These are phyloP conservation scores for Bjerkandera adusta DNA, from an alignment of 1,284 basidiomycete genomes.

Conservation along the genomic window DNA sequence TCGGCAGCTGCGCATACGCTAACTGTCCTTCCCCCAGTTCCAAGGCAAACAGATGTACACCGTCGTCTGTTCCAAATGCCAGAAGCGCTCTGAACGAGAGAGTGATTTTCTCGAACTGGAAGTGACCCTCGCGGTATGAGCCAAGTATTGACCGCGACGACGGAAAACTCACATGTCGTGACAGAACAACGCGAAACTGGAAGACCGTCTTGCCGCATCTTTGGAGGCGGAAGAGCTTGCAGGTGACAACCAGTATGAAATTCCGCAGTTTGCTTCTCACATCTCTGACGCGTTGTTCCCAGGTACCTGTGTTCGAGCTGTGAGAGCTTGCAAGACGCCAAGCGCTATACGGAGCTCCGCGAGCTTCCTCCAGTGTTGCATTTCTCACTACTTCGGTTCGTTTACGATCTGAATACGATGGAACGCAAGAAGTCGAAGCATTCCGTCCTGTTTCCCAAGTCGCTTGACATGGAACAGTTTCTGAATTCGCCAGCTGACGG, in stretches of 20 bases:
- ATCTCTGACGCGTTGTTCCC: conserved; percentile 4
- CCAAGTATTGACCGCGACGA: neutral
- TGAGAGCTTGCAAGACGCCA: conserved; percentile 69
- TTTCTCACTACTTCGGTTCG: conserved; percentile 86
- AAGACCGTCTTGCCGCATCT: conserved; percentile 62
- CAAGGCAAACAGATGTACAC: conserved; percentile 81
- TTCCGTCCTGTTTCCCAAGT: conserved; percentile 68
- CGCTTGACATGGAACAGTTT: conserved; percentile 73
- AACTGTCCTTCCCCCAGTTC: conserved; percentile 58
- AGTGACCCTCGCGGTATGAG: conserved; percentile 68
- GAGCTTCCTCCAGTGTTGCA: conserved; percentile 82
- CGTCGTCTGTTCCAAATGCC: conserved; percentile 73
- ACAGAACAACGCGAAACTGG: conserved; percentile 69
- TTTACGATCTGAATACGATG: conserved; percentile 76
- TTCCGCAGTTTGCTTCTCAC: too few species aligned
- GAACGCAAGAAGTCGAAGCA: conserved; percentile 85
- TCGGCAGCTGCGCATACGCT: neutral
- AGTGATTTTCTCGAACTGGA: conserved; percentile 84
- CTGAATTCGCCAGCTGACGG: conserved; percentile 30
- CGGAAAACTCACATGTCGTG: neutral
- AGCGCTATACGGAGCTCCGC: conserved; percentile 66
- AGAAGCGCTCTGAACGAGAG: conserved; percentile 61
- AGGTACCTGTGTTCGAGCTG: conserved; percentile 83
- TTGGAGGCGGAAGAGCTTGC: conserved; percentile 69
- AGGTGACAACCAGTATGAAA: conserved; percentile 78